These are phyloP conservation scores for Nicotiana otophora DNA, from an alignment of 257 asterid genomes.

Conservation along the genomic window DNA sequence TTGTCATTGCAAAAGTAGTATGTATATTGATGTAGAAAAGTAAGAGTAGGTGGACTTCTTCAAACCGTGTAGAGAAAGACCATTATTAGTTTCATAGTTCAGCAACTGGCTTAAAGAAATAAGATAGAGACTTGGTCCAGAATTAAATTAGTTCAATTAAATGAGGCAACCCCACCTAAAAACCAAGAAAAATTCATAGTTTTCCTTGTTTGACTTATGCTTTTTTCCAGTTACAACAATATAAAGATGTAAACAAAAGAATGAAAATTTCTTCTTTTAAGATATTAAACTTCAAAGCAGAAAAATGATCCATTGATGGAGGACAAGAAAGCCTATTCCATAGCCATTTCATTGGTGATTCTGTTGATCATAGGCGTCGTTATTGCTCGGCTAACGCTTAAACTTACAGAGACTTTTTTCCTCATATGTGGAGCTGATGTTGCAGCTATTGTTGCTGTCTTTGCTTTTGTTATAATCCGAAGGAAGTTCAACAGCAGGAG, in stretches of 20 bases:
- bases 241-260: not conserved
- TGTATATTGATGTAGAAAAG: not conserved
- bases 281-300: not conserved
- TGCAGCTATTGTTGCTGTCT: constrained; percentile 51
- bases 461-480: constrained; percentile 24
- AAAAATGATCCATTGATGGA: constrained; percentile 36
- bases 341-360: constrained; percentile 27
- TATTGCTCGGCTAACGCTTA: constrained; percentile 39
- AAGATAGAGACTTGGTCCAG: not conserved
- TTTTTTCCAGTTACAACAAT: too few species aligned
- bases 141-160: not conserved
- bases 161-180: too few species aligned
- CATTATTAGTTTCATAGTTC: not conserved
- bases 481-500: constrained; percentile 36
- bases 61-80: not conserved
- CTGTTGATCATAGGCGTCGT: constrained; percentile 34
- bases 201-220: not conserved
- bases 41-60: not conserved
- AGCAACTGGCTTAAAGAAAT: not conserved
- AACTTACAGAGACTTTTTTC: constrained; percentile 41
- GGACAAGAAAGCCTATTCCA: constrained; percentile 37
- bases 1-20: too few species aligned
- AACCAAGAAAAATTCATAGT: not conserved
- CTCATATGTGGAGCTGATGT: constrained; percentile 51
- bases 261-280: not conserved